A percentile compares a stretch with the other conserved stretches of the same genome.
These are phyloP conservation scores for Spirogloea muscicola DNA, from an alignment of 139 green algal species.

Conservation along the genomic window DNA sequence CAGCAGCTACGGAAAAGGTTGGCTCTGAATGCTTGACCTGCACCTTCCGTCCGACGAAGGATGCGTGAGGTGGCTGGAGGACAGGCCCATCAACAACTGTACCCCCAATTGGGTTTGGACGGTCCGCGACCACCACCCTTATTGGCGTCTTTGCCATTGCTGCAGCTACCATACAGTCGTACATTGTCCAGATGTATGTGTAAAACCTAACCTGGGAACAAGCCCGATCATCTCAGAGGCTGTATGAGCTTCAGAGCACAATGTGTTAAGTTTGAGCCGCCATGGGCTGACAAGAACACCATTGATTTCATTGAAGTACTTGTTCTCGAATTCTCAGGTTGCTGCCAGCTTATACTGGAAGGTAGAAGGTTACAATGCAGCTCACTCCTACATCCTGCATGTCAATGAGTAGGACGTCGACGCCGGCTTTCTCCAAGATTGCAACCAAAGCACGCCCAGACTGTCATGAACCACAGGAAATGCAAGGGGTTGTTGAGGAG, in stretches of 20 bases:
- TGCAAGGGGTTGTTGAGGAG: too few species aligned
- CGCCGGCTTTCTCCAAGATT: conserved; percentile 20
- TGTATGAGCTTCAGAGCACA: conserved; percentile 2
- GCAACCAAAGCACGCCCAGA: too few species aligned
- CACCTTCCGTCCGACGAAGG: conserved; percentile 52
- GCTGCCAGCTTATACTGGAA: not conserved
- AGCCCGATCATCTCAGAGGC: not conserved
- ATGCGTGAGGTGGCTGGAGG: conserved; percentile 28
- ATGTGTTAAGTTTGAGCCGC: not conserved
- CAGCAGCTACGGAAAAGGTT: not conserved
- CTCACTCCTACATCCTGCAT: conserved; percentile 54
- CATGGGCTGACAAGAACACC: not conserved
- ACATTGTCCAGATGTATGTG: conserved; percentile 61
- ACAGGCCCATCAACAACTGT: conserved; percentile 46
- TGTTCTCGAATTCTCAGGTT: not conserved
- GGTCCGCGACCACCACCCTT: conserved; percentile 49
- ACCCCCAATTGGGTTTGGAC: conserved; percentile 54
- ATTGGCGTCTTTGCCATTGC: conserved; percentile 2
- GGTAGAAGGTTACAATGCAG: not conserved
- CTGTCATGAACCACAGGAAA: too few species aligned
- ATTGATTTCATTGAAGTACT: not conserved
- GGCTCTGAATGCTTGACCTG: not conserved
- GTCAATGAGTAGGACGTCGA: conserved; percentile 54
- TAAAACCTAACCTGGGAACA: conserved; percentile 51
- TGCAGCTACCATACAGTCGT: conserved; percentile 55